Evolutionary conservation across 768 basidiomycete species (phyloP), one percentile per base, ranked within the genome.

Genomic region (Lactifluus echinatus): DNA sequence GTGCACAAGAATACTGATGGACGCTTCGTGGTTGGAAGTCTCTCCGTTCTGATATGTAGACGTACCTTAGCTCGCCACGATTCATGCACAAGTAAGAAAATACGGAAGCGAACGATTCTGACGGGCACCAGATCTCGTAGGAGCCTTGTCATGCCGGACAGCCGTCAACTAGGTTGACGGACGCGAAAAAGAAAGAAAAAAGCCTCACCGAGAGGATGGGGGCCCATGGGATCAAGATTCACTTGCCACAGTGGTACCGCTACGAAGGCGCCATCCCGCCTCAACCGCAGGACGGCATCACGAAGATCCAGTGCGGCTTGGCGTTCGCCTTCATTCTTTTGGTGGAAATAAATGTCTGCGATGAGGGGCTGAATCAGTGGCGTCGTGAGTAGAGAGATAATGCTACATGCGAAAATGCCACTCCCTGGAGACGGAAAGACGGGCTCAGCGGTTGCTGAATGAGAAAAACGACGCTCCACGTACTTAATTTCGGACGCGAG

Each of bases 301-400:
- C 86, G 76, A 37, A 90, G 74, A 42, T 81, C 76, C 2, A 88
- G 74, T 1, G 87, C 87, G 23, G 79, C 82, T 36, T 79, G 74
- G 50, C 83, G 81, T 58, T 87, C 80, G 3, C 75, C 73, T 0
- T 75, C 70, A 63, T 86, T 88, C 23, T 75, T 72, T 69, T 87
- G 86, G 60, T 81, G 81, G 67, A 88, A 90, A 70, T 90, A 89
- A 46, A 90, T 89, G 65, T 90, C 86, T 89, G 63, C 15, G n/a
- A 19, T 50, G 45, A 19, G 50, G 36, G 37, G 26, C n/a, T 2
- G 11, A 23, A 14, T 40, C 23, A 51, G 45, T 42, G 40, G 55
- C 17, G 6, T 33, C 8, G 8, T 40, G 50, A 10, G 23, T 15
- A n/a, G n/a, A 14, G 28, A 29, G 24, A 34, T 26, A 21, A 56